phyloP scores from a whole-genome alignment of 2,329 filamentous ascomycete genomes.

The Xylariaceae sp. region DNA sequence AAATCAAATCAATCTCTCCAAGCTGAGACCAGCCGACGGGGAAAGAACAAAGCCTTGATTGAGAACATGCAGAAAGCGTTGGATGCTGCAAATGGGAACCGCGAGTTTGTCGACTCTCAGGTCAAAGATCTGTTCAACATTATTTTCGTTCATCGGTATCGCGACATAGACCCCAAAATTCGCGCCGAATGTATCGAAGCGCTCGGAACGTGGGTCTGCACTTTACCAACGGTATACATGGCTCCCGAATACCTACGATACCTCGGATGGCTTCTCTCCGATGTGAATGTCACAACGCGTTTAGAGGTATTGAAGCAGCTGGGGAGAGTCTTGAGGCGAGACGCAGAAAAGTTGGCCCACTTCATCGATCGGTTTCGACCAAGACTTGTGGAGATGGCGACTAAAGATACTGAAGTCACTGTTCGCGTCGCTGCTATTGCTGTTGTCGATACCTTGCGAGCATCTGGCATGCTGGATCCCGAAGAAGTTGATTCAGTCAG shows the following conservation, averaged over 20 bases:
- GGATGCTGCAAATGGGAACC: slow-evolving; percentile 65
- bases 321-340: slow-evolving; percentile 72
- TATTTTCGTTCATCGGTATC: slow-evolving; percentile 92
- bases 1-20: slow-evolving; percentile 78
- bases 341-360: slow-evolving; percentile 78
- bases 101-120: slow-evolving; percentile 66
- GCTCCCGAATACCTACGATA: slow-evolving; percentile 89
- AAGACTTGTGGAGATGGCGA: slow-evolving; percentile 89
- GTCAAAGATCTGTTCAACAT: slow-evolving; percentile 88
- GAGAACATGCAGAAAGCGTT: slow-evolving; percentile 70
- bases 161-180: slow-evolving; percentile 87
- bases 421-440: slow-evolving; percentile 80
- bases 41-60: slow-evolving; percentile 75
- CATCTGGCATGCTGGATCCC: slow-evolving; percentile 83
- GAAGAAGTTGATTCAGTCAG: slow-evolving; percentile 88
- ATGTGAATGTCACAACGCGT: slow-evolving; percentile 70
- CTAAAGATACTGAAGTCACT: slow-evolving; percentile 74
- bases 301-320: slow-evolving; percentile 87
- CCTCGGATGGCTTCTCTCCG: slow-evolving; percentile 91
- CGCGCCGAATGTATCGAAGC: slow-evolving; percentile 84
- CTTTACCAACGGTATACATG: slow-evolving; percentile 83
- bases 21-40: slow-evolving; percentile 67
- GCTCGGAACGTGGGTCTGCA: slow-evolving; percentile 83
- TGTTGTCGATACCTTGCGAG: slow-evolving; percentile 76
- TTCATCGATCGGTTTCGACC: slow-evolving; percentile 91